Base-by-base conservation (phyloP, 2,329 filamentous ascomycete species). In the Colletotrichum tanaceti region DNA sequence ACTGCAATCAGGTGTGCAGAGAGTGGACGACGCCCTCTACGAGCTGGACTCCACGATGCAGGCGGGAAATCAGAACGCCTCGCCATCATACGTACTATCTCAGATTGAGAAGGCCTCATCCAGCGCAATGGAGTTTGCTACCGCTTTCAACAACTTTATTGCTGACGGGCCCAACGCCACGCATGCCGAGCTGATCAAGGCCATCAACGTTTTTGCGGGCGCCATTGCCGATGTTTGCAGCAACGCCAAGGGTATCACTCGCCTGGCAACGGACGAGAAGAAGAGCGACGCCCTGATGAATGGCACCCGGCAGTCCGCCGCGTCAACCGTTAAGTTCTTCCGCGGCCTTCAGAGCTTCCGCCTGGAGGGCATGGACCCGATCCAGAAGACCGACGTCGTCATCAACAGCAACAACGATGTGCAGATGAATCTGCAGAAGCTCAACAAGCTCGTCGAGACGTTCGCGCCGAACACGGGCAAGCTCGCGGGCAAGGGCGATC, bases 31-130 rank as follows among this genome's bases (percentile, higher is more conserved):
- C 80, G 94, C 96, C 50, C 85, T 99, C 43, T 99, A 99, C 81
- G 96, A 99, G 79, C 86, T 99, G 50, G 96, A 99, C 80, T 98
- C 96, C 22, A 92, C 92, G 22, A 98, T 98, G 94, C 95, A 98
- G 79, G 96, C 95, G 47, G 96, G 96, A 79, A 99, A 99, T 82
- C 96, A 98, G 82, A 99, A 97, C 75, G 96, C 96, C 1, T 97
- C 94, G 47, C 94, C 96, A 16, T 89, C 95, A 1, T 98, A 97
- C 77, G 94, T 99, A 14, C 85, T 99, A 58, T 98, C 95, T 2
- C 95, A 98, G 79, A 94, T 98, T 67, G 96, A 99, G 78, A 99
- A 98, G 83, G 94, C 96, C 0, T 96, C 94, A 9, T 90, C 94
- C 11, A 97, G 90, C 72, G 93, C 96, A 14, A 98, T 97, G 80